Evolutionary conservation across 1,139 yeast species (phyloP).

Genomic region (Zygoascus sp.): DNA sequence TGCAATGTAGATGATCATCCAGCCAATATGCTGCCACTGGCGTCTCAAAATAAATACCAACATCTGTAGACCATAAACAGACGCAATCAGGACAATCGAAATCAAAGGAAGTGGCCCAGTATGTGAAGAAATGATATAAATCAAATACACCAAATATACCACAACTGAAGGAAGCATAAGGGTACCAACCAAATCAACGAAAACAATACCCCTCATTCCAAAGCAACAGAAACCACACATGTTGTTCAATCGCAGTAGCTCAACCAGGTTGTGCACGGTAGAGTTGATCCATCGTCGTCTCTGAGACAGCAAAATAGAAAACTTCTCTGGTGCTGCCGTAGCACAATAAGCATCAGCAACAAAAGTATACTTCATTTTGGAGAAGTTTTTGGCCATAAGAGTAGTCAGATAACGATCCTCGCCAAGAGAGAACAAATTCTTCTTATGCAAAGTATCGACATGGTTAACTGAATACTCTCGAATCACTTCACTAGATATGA

Average conservation of each 20-base stretch:
- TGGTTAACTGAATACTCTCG: conserved; percentile 37
- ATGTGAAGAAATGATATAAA: conserved; percentile 34
- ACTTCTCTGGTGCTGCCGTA: conserved; percentile 41
- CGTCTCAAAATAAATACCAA: conserved; percentile 37
- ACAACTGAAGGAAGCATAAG: conserved; percentile 41
- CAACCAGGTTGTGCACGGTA: conserved; percentile 41
- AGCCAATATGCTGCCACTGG: conserved; percentile 43
- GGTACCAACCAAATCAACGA: conserved; percentile 38
- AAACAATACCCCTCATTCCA: conserved; percentile 41
- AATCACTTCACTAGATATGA: conserved; percentile 37
- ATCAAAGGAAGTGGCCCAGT: conserved; percentile 36
- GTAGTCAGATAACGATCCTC: conserved; percentile 43
- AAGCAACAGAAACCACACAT: conserved; percentile 42
- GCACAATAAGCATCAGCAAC: conserved; percentile 39
- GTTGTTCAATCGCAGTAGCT: conserved; percentile 36
- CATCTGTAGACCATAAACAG: conserved; percentile 40
- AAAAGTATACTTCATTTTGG: conserved; percentile 38
- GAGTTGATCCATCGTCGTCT: conserved; percentile 45
- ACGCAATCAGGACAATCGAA: conserved; percentile 37
- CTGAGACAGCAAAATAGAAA: conserved; percentile 40
- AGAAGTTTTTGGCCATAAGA: conserved; percentile 38
- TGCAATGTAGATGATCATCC: conserved; percentile 40
- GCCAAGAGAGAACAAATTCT: conserved; percentile 41
- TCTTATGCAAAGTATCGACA: conserved; percentile 41
- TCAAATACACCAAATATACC: conserved; percentile 38